Evolutionary conservation across 176 grass and related monocot genomes (phyloP), one percentile per base, ranked within the genome.

Genomic region (Bromus sterilis): DNA sequence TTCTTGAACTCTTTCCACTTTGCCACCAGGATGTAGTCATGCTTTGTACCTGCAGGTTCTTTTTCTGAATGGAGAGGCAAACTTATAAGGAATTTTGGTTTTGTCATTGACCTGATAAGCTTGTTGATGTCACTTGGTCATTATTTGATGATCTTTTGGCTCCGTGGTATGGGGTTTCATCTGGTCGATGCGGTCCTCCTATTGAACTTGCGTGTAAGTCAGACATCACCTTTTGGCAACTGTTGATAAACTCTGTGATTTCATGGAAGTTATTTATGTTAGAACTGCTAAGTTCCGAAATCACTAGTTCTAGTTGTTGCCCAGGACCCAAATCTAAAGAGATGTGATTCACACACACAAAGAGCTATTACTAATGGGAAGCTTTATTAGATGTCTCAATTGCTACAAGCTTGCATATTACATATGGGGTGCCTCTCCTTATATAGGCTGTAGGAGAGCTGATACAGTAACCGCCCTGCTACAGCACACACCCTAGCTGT

Each of bases 121-220:
- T 86, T 96, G 48, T 40, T 79, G 80, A 96, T 91, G 87, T 90
- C 86, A 77, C 63, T 96, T 77, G 85, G 93, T 80, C 91, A 99
- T 96, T 99, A 96, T 72, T 91, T 87, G 18, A 93, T 89, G 83
- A 99, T 93, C 46, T 93, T 90, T 90, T 99, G 93, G 87, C 91
- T 96, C 81, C 93, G 89, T 83, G 97, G 97, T 80, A 93, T 99
- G 89, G 85, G 85, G 23, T 96, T 99, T 91, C 97, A 93, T 88
- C 86, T 99, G 74, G 91, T 89, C 63, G 97, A 99, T 62, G 87
- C 85, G n/a, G 76, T 99, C 79, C 93, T 99, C 83, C 77, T 99
- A 68, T 76, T 96, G 77, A 93, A 99, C 63, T 85, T 93, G 77
- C 97, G 97, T 78, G 97, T 99, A 72, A 92, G 97, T 88, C 65